Percentiles rank a stretch among this genome's conserved stretches.
Conservation (phyloP, 2,329 filamentous ascomycete species). For the Neopestalotiopsis rosae region DNA sequence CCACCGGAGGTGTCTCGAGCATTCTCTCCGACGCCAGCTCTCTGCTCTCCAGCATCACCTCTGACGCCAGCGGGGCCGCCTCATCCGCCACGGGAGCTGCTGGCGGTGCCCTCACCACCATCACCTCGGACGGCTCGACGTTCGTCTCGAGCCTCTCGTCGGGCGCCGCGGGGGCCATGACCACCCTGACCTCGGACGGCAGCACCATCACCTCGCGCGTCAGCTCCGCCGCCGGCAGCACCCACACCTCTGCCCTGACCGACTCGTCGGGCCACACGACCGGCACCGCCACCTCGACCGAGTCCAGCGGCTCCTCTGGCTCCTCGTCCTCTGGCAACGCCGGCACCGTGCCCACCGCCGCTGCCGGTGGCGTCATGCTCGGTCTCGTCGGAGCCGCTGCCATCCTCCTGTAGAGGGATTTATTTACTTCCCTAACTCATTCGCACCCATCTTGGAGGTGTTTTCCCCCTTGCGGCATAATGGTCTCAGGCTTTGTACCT, state of each 20-base stretch:
- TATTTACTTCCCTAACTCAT: no score
- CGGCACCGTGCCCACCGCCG: not conserved
- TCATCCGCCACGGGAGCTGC: not conserved
- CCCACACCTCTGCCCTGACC: not conserved
- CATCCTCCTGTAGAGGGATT: not conserved
- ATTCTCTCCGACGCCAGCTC: not conserved
- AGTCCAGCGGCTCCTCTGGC: not conserved
- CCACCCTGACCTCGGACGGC: conserved; percentile 11
- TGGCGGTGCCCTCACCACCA: conserved; percentile 5
- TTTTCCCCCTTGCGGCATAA: not conserved
- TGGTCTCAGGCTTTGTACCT: not conserved
- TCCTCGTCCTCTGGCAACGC: not conserved
- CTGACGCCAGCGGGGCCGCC: not conserved
- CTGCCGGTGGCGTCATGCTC: not conserved
- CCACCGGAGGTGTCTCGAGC: not conserved
- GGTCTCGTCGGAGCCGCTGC: not conserved
- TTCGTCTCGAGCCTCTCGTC: conserved; percentile 12
- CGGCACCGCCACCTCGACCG: not conserved
- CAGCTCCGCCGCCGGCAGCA: not conserved
- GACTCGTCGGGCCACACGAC: not conserved
- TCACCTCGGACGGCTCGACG: conserved; percentile 2
- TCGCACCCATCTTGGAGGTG: no score
- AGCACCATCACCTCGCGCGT: conserved; percentile 1
- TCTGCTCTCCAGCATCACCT: conserved; percentile 1
- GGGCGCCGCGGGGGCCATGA: not conserved